These are phyloP conservation scores for Fusarium sp. DNA, from an alignment of 2,329 filamentous ascomycete genomes.

Conservation along the genomic window DNA sequence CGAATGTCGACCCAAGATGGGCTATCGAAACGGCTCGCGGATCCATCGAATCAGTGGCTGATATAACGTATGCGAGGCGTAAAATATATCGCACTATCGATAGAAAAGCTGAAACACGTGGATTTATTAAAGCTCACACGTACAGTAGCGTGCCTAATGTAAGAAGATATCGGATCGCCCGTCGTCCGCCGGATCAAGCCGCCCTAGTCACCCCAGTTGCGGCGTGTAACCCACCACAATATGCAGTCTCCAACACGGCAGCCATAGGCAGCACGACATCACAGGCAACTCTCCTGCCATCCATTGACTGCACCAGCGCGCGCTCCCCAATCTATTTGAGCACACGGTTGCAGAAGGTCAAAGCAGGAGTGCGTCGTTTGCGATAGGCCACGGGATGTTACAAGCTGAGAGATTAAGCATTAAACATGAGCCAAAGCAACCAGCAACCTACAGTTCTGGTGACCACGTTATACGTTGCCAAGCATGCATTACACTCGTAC, in stretches of 20 bases:
- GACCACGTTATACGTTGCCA: slow-evolving; percentile 37
- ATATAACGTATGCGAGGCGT: neutral
- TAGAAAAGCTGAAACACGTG: slow-evolving; percentile 1
- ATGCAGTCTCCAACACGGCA: neutral
- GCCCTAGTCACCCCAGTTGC: slow-evolving; percentile 3
- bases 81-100: neutral
- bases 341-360: neutral
- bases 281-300: slow-evolving; percentile 2
- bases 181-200: slow-evolving; percentile 31
- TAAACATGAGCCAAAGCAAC: slow-evolving; percentile 1
- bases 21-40: neutral
- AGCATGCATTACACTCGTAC: slow-evolving; percentile 1
- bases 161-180: slow-evolving; percentile 25
- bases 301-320: slow-evolving; percentile 1
- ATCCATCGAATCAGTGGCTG: neutral
- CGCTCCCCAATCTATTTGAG: neutral
- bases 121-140: slow-evolving; percentile 7
- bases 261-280: slow-evolving; percentile 12
- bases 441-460: slow-evolving; percentile 11
- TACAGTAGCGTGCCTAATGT: neutral
- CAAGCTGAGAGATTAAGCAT: slow-evolving; percentile 12
- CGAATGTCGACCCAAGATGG: neutral
- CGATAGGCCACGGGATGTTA: slow-evolving; percentile 15
- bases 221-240: slow-evolving; percentile 14
- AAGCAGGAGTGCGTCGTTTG: slow-evolving; percentile 1